Conservation (phyloP, 192 early-diverging fungal genomes). For the Coemansia sp. region DNA sequence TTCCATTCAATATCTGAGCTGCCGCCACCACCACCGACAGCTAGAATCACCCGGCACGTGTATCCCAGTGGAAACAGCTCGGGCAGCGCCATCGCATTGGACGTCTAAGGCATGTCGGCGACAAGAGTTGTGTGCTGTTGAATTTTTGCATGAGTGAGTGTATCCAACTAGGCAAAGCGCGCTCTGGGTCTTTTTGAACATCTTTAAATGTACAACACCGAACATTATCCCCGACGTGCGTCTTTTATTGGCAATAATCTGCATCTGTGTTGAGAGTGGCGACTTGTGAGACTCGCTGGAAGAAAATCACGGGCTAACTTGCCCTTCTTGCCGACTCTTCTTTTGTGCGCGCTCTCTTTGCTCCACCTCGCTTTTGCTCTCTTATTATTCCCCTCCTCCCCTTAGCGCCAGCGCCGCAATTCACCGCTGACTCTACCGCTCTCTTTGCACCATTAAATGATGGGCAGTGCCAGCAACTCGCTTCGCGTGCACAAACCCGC, state of each 20-base stretch:
- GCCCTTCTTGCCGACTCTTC: not conserved
- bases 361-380: not conserved
- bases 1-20: slow-evolving; percentile 37
- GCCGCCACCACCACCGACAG: slow-evolving; percentile 19
- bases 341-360: not conserved
- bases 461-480: slow-evolving; percentile 1
- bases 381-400: not conserved
- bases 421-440: not conserved
- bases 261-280: not conserved
- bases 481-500: slow-evolving; percentile 8
- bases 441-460: not conserved
- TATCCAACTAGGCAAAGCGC: too few relatives aligned
- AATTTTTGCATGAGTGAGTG: not conserved
- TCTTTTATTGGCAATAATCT: not conserved
- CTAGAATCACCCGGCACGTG: slow-evolving; percentile 15
- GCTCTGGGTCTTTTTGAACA: too few relatives aligned
- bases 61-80: slow-evolving; percentile 43
- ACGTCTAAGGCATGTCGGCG: slow-evolving; percentile 16
- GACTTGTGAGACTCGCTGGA: too few relatives aligned
- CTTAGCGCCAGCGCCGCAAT: not conserved
- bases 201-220: not conserved
- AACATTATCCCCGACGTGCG: not conserved
- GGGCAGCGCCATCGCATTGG: slow-evolving; percentile 29
- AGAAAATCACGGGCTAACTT: not conserved
- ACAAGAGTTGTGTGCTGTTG: not conserved